Percentiles rank a stretch among this genome's conserved stretches.
Evolutionary conservation across 306 rosid genomes (phyloP).

Genomic region (Fagus crenata): DNA sequence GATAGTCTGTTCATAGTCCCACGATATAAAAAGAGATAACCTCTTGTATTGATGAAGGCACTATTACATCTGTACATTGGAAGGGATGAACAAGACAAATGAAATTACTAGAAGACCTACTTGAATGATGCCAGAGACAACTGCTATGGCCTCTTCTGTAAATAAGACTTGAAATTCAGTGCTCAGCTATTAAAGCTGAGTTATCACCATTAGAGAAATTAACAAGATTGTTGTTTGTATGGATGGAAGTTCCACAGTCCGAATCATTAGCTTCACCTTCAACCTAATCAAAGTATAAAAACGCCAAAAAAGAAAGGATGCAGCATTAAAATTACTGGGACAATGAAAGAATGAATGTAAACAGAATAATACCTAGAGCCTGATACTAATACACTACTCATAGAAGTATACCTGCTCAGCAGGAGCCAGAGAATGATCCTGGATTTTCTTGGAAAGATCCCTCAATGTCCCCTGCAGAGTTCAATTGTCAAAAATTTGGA

Average conservation of each 20-base stretch:
- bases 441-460: conserved; percentile 79
- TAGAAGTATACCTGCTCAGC: conserved; percentile 54
- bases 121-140: conserved; percentile 38
- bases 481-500: conserved; percentile 8
- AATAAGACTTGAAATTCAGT: conserved; percentile 32
- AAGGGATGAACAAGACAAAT: conserved; percentile 41
- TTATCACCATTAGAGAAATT: conserved; percentile 57
- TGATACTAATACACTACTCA: background rate
- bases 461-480: conserved; percentile 73
- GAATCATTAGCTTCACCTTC: conserved; percentile 57
- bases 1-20: conserved; percentile 31
- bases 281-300: conserved; percentile 44
- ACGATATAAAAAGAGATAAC: conserved; percentile 29
- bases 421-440: conserved; percentile 45
- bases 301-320: background rate
- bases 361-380: conserved; percentile 3
- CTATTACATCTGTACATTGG: conserved; percentile 64
- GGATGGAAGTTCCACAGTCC: conserved; percentile 44
- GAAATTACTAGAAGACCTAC: conserved; percentile 47
- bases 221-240: conserved; percentile 40
- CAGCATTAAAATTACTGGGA: background rate
- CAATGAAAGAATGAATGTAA: background rate
- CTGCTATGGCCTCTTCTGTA: conserved; percentile 35
- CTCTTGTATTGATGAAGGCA: conserved; percentile 50
- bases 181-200: conserved; percentile 57